A percentile compares a stretch with the other conserved stretches of the same genome.
phyloP scores from a whole-genome alignment of 805 yeast species.

The Limtongia smithiae region DNA sequence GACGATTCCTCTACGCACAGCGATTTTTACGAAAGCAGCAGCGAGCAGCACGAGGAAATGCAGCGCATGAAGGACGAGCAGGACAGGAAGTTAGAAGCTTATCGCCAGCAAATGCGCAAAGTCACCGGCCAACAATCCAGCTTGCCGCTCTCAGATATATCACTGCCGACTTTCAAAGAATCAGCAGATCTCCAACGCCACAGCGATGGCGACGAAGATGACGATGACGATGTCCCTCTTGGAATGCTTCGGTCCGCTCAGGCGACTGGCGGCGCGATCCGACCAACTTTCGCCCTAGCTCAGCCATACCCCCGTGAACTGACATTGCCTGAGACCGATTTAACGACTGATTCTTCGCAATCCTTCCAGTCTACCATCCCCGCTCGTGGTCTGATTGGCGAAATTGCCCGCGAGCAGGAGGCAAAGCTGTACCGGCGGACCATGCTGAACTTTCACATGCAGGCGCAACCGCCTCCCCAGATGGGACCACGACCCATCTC shows the following conservation, averaged over 20 bases:
- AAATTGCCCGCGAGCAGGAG: conserved; percentile 41
- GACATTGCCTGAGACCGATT: conserved; percentile 12
- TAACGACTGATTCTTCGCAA: neutral
- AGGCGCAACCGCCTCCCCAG: neutral
- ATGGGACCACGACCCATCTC: neutral
- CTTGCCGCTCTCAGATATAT: neutral
- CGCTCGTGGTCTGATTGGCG: conserved; percentile 41
- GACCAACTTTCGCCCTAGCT: neutral
- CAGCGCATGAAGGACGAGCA: conserved; percentile 32
- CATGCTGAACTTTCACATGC: conserved; percentile 24
- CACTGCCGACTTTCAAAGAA: conserved; percentile 1
- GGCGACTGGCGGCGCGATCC: neutral
- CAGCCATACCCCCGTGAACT: conserved; percentile 13
- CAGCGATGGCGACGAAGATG: conserved; percentile 38
- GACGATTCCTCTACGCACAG: conserved; percentile 4
- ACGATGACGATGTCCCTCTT: conserved; percentile 42
- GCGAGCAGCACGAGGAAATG: conserved; percentile 20
- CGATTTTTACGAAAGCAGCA: conserved; percentile 14
- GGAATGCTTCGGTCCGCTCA: conserved; percentile 33
- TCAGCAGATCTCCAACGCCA: neutral
- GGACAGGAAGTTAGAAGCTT: conserved; percentile 41
- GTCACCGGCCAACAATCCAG: conserved; percentile 34
- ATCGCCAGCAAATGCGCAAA: conserved; percentile 43
- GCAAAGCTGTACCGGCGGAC: conserved; percentile 35
- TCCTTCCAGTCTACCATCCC: conserved; percentile 2